Conservation (phyloP, 768 basidiomycete species). For the Amanita muscaria region DNA sequence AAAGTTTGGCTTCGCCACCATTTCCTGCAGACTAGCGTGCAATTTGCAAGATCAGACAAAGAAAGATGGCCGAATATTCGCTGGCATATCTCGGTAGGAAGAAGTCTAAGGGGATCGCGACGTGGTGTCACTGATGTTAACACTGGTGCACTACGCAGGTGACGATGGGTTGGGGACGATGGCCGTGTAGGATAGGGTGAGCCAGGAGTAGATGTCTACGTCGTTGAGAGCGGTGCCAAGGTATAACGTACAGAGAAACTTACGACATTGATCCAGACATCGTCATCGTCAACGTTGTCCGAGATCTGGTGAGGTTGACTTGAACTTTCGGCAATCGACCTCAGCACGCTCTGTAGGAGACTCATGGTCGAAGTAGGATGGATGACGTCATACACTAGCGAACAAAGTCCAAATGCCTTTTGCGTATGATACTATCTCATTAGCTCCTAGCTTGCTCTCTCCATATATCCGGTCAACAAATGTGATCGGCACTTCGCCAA, state of each 20-base stretch:
- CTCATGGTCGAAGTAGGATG: conserved; percentile 34
- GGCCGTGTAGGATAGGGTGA: conserved; percentile 62
- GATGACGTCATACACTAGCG: conserved; percentile 42
- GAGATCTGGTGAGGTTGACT: conserved; percentile 16
- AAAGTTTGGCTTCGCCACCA: conserved; percentile 86
- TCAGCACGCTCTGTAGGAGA: conserved; percentile 63
- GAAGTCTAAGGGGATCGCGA: conserved; percentile 54
- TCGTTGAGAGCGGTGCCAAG: neutral
- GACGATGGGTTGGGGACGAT: conserved; percentile 42
- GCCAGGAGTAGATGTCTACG: conserved; percentile 56
- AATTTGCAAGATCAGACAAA: conserved; percentile 61
- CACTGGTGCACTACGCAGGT: conserved; percentile 39
- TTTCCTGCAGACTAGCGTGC: conserved; percentile 74
- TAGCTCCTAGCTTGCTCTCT: conserved; percentile 84
- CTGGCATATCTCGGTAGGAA: conserved; percentile 80
- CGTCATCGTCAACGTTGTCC: conserved; percentile 51
- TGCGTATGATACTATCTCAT: conserved; percentile 80
- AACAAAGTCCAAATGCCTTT: conserved; percentile 83
- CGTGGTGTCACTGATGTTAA: conserved; percentile 31
- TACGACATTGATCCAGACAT: conserved; percentile 68
- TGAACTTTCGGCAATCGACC: conserved; percentile 32
- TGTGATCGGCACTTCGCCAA: conserved; percentile 90
- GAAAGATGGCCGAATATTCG: conserved; percentile 60
- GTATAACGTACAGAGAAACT: conserved; percentile 21
- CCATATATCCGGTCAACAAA: conserved; percentile 93